Evolutionary conservation across 495 filamentous ascomycete genomes (phyloP).

Genomic region (Corynascus novoguineensis): DNA sequence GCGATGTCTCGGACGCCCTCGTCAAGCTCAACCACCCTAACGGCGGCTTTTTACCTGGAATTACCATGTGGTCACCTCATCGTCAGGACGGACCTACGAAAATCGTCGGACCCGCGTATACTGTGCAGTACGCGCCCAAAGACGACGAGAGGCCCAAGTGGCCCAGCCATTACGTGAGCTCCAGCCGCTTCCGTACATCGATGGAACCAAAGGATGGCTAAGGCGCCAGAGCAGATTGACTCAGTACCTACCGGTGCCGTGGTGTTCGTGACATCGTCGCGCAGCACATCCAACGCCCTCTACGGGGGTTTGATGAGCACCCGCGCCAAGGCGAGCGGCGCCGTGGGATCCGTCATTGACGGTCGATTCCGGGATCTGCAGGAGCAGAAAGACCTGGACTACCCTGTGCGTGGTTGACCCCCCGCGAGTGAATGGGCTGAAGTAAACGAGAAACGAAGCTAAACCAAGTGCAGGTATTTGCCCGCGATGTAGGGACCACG

Average conservation of each 20-base stretch:
- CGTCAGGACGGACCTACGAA: constrained; percentile 47
- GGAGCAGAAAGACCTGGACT: constrained; percentile 51
- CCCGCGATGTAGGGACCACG: constrained; percentile 49
- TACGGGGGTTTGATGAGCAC: constrained; percentile 58
- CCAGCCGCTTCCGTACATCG: not conserved
- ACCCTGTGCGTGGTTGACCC: constrained; percentile 31
- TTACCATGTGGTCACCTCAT: constrained; percentile 54
- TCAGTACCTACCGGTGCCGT: constrained; percentile 46
- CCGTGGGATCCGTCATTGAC: constrained; percentile 49
- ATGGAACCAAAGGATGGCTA: not conserved
- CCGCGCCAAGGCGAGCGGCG: constrained; percentile 45
- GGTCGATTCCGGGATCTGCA: constrained; percentile 54
- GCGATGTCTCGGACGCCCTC: constrained; percentile 45
- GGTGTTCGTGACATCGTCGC: constrained; percentile 52
- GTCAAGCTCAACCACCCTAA: constrained; percentile 46
- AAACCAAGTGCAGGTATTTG: constrained; percentile 38
- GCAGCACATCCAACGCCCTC: constrained; percentile 48
- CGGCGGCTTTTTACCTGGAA: constrained; percentile 53
- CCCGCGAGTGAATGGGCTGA: too few species aligned
- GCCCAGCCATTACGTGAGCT: constrained; percentile 45
- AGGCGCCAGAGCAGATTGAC: constrained; percentile 42
- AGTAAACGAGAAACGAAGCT: constrained; percentile 8
- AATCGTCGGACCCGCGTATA: constrained; percentile 55
- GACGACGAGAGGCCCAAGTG: constrained; percentile 43
- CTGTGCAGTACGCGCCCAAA: constrained; percentile 48